Evolutionary conservation across 768 basidiomycete genomes (phyloP), one percentile per base, ranked within the genome.

Genomic region (Boletellus emodensis): DNA sequence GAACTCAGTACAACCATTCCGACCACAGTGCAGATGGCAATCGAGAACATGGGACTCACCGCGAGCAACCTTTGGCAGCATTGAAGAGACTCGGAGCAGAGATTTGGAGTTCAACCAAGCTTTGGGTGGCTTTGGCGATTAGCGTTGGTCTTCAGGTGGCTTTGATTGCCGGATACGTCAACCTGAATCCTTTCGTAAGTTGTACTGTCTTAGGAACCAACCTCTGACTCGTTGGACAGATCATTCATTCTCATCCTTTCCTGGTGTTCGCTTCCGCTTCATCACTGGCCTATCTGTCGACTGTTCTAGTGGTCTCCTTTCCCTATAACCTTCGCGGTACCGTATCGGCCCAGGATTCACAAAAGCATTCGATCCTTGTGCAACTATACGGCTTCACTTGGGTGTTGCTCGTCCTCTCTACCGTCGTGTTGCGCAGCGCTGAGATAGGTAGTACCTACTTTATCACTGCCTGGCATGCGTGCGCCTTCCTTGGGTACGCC

Each of bases 151-250:
- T 78, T 3, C 79, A 86, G 54, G 70, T 64, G 2, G 70, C 73
- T 3, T 67, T 88, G 7, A 70, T 80, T 3, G 60, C 71, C 40
- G 72, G 72, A 4, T 83, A 77, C 54, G 57, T 80, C 17, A 68
- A 74, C 40, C n/a, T 85, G 37, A 88, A 87, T 62, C 80, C 82
- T 28, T 82, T 80, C 54, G 86, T 87, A 59, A 59, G 83, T 12
- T 44, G 3, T 11, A 3, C 2, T n/a, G 22, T 24, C 35, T 46
- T 13, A 10, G 6, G 20, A 17, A 24, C 35, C 10, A 13, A 37
- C 33, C 22, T 32, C 49, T 35, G 32, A 57, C 48, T 51, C 46
- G 17, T 10, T n/a, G 3, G 26, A 37, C 15, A 90, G 88, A 73
- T 83, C 26, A 68, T 82, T 9, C 82, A 90, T 61, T 78, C 84